Evolutionary conservation across 306 rosid species (phyloP).

Genomic region (Boehmeria nivea): DNA sequence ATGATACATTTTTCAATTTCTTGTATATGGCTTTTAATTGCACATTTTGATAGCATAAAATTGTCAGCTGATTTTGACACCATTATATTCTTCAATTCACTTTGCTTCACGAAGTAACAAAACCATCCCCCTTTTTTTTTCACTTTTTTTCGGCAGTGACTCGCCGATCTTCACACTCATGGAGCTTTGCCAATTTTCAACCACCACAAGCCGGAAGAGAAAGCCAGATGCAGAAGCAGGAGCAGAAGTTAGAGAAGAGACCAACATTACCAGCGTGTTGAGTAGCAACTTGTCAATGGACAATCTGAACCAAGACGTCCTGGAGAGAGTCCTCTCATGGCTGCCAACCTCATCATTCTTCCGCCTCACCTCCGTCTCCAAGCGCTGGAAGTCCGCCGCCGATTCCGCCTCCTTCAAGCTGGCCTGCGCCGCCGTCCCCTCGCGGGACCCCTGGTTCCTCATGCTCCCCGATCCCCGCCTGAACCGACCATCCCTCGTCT

Average conservation of each 20-base stretch:
- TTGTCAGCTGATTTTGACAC: too few relatives aligned
- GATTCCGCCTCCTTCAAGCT: conserved; percentile 72
- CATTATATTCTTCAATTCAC: too few relatives aligned
- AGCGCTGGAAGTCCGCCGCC: conserved; percentile 83
- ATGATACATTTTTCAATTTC: too few relatives aligned
- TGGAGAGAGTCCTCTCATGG: conserved; percentile 81
- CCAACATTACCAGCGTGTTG: too few relatives aligned
- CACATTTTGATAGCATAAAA: too few relatives aligned
- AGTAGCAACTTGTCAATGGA: conserved; percentile 44
- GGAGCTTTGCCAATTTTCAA: too few relatives aligned
- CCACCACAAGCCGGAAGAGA: conserved; percentile 51
- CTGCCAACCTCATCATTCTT: conserved; percentile 79
- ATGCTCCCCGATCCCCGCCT: conserved; percentile 69
- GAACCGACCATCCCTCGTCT: conserved; percentile 48
- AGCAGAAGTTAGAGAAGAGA: too few relatives aligned
- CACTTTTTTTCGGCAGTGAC: conserved; percentile 46
- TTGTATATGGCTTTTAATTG: too few relatives aligned
- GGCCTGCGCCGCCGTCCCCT: conserved; percentile 67
- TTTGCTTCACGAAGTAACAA: too few relatives aligned
- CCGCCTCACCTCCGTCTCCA: conserved; percentile 79
- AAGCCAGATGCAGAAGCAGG: conserved; percentile 41
- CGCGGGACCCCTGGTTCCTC: conserved; percentile 83
- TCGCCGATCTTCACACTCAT: conserved; percentile 24
- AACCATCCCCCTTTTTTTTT: conserved; percentile 17
- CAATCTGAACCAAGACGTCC: conserved; percentile 80